Evolutionary conservation across 805 yeast species (phyloP).

Genomic region (Metschnikowia orientalis): DNA sequence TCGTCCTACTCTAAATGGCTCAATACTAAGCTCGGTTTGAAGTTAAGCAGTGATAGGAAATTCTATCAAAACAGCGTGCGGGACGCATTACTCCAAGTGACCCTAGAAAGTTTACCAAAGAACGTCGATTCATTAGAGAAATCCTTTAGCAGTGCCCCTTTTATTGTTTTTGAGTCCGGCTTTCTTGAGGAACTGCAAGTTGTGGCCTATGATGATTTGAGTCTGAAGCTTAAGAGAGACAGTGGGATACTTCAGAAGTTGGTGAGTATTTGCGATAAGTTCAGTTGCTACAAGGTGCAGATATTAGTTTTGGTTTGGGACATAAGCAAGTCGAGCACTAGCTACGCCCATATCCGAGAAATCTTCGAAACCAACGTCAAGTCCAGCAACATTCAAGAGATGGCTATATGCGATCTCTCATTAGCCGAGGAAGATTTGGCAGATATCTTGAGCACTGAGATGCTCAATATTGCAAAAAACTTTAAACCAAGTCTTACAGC

Average conservation of each 20-base stretch:
- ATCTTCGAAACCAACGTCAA: constrained; percentile 15
- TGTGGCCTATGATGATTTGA: constrained; percentile 14
- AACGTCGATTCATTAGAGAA: constrained; percentile 31
- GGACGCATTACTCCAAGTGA: constrained; percentile 27
- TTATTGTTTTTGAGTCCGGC: constrained; percentile 53
- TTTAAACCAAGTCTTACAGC: constrained; percentile 29
- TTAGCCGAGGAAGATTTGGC: constrained; percentile 22
- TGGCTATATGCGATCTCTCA: constrained; percentile 35
- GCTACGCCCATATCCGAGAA: constrained; percentile 13
- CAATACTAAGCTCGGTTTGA: constrained; percentile 39
- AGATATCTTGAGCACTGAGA: constrained; percentile 21
- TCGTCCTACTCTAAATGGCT: constrained; percentile 48
- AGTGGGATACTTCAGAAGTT: constrained; percentile 32
- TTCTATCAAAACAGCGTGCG: constrained; percentile 25
- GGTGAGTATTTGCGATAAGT: constrained; percentile 29
- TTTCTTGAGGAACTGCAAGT: constrained; percentile 21
- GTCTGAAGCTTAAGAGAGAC: constrained; percentile 37
- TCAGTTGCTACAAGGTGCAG: constrained; percentile 36
- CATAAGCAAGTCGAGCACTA: constrained; percentile 17
- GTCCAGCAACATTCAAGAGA: constrained; percentile 17
- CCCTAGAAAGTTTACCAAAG: constrained; percentile 40
- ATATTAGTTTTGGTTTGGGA: constrained; percentile 44
- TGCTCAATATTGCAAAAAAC: constrained; percentile 18
- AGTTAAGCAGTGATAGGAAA: constrained; percentile 23
- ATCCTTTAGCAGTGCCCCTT: constrained; percentile 37